Percentiles rank a stretch among this genome's conserved stretches.
Evolutionary conservation across 139 green algal genomes (phyloP).

Genomic region (Raphidocelis subcapitata): DNA sequence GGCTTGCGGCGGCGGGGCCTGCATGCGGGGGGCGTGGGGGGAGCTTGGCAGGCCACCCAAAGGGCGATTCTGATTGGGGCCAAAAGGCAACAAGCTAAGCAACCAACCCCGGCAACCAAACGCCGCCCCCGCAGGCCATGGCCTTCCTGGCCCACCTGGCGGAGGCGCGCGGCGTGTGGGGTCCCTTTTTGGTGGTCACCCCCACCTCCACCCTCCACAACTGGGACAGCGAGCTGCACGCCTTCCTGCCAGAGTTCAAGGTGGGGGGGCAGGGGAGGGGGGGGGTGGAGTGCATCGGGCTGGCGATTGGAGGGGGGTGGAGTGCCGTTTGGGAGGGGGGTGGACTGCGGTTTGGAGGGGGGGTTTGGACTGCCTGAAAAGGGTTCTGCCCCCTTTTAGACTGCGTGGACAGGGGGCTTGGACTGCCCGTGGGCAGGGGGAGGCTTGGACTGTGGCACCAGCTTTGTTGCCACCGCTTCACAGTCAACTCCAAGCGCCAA

Average conservation of each 20-base stretch:
- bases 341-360: not conserved
- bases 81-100: not conserved
- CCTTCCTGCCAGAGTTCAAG: constrained; percentile 76
- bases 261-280: constrained; percentile 28
- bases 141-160: constrained; percentile 91
- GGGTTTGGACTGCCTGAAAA: too few relatives aligned
- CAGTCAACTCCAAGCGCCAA: too few relatives aligned
- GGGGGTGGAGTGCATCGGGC: not conserved
- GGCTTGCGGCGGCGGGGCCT: not conserved
- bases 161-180: constrained; percentile 67
- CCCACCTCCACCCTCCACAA: constrained; percentile 83
- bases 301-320: not conserved
- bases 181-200: constrained; percentile 80
- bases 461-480: too few relatives aligned
- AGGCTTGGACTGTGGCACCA: too few relatives aligned
- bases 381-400: too few relatives aligned
- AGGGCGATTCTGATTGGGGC: not conserved
- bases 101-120: not conserved
- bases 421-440: too few relatives aligned
- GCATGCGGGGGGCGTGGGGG: not conserved
- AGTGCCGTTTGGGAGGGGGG: not conserved
- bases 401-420: too few relatives aligned
- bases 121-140: constrained; percentile 85
- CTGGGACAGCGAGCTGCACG: constrained; percentile 74
- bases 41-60: not conserved